These are phyloP conservation scores for Coffea eugenioides DNA, from an alignment of 257 asterid genomes.

Conservation along the genomic window DNA sequence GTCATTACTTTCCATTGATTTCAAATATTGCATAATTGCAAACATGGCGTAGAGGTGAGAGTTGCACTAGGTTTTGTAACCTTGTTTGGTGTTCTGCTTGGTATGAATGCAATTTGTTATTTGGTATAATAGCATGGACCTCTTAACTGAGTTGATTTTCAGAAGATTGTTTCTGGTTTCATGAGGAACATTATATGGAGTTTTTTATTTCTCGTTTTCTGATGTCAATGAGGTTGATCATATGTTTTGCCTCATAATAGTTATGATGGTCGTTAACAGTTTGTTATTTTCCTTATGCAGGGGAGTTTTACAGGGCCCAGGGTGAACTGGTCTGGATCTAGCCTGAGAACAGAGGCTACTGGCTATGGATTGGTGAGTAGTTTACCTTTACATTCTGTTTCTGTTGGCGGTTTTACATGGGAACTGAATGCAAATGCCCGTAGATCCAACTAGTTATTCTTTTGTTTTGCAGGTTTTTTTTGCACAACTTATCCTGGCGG, in stretches of 20 bases:
- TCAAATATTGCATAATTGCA: background rate
- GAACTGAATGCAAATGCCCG: background rate
- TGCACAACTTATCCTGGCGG: slow-evolving; percentile 96
- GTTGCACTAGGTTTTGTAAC: background rate
- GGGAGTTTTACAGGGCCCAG: slow-evolving; percentile 98
- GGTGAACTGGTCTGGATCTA: slow-evolving; percentile 94
- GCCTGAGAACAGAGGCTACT: slow-evolving; percentile 98
- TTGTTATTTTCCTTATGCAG: slow-evolving; percentile 42
- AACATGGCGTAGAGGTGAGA: background rate
- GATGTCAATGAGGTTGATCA: background rate
- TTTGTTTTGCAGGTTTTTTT: slow-evolving; percentile 73
- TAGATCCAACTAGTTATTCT: slow-evolving; percentile 22
- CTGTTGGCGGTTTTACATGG: slow-evolving; percentile 1
- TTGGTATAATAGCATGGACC: background rate
- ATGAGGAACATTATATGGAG: background rate
- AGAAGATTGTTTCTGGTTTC: background rate
- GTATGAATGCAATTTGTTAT: background rate
- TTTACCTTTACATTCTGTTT: slow-evolving; percentile 14
- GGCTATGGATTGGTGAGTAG: slow-evolving; percentile 91
- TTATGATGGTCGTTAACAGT: background rate
- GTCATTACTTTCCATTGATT: background rate
- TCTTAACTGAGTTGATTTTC: background rate
- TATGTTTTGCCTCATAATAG: background rate
- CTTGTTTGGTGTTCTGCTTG: background rate
- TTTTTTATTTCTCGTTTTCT: background rate